phyloP scores from a whole-genome alignment of 495 filamentous ascomycete species.

The Platismatia glauca region DNA sequence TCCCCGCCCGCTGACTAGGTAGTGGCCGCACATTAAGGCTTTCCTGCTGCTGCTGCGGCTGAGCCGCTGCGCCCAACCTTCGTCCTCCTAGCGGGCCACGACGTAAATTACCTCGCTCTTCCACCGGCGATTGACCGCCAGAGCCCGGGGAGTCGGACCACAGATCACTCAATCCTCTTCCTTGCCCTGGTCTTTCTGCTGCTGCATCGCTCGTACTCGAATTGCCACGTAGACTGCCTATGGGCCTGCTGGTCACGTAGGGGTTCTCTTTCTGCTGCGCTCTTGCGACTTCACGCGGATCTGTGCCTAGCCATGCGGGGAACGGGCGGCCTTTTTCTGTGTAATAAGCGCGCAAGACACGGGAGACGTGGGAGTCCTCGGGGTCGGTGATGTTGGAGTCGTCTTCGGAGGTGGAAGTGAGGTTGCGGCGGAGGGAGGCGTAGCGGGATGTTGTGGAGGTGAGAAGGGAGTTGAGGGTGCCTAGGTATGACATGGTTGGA shows the following conservation, averaged over 20 bases:
- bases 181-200: slow-evolving; percentile 32
- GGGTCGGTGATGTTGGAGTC: slow-evolving; percentile 49
- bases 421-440: slow-evolving; percentile 67
- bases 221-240: slow-evolving; percentile 33
- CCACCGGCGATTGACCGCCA: slow-evolving; percentile 30
- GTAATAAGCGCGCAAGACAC: slow-evolving; percentile 93
- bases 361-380: slow-evolving; percentile 88
- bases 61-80: slow-evolving; percentile 24
- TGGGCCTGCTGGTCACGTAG: slow-evolving; percentile 41
- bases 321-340: slow-evolving; percentile 74
- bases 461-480: slow-evolving; percentile 61
- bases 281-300: slow-evolving; percentile 59
- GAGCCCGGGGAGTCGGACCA: slow-evolving; percentile 61
- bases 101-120: slow-evolving; percentile 48
- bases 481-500: slow-evolving; percentile 70
- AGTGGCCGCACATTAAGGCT: slow-evolving; percentile 47
- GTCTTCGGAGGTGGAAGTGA: slow-evolving; percentile 67
- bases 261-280: slow-evolving; percentile 42
- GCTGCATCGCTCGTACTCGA: slow-evolving; percentile 21
- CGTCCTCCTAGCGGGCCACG: slow-evolving; percentile 22
- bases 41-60: slow-evolving; percentile 28
- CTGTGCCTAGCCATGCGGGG: slow-evolving; percentile 81
- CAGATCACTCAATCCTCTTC: slow-evolving; percentile 60
- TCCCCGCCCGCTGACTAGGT: slow-evolving; percentile 62
- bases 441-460: slow-evolving; percentile 72